Conservation (phyloP, 768 basidiomycete genomes). For the Naganishia kalamii region DNA sequence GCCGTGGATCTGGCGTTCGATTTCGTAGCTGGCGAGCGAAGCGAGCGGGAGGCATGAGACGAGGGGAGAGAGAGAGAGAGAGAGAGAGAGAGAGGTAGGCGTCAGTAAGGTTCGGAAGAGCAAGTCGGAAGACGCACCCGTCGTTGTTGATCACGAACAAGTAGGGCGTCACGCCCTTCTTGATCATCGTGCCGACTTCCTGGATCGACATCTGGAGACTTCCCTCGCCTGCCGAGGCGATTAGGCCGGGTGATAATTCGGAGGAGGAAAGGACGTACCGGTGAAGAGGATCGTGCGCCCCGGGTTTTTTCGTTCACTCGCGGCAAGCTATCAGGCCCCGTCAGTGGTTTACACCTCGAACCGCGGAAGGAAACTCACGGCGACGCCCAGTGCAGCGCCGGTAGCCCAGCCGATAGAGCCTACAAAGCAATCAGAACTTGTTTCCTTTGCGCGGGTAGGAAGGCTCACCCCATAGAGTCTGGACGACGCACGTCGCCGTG, state of each 20-base stretch:
- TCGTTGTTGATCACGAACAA: slow-evolving; percentile 58
- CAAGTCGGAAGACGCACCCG: slow-evolving; percentile 32
- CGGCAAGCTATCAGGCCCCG: slow-evolving; percentile 50
- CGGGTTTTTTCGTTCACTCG: slow-evolving; percentile 55
- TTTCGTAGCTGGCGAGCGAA: slow-evolving; percentile 60
- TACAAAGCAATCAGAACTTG: not conserved
- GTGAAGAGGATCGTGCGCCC: slow-evolving; percentile 74
- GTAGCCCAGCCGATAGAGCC: slow-evolving; percentile 74
- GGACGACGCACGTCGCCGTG: slow-evolving; percentile 52
- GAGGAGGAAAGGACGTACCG: slow-evolving; percentile 59
- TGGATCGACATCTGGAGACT: slow-evolving; percentile 60
- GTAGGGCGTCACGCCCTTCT: slow-evolving; percentile 66
- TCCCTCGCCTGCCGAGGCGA: slow-evolving; percentile 16
- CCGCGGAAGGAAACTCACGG: slow-evolving; percentile 34
- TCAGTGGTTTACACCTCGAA: not conserved
- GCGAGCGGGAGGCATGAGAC: not conserved
- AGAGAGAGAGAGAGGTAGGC: not conserved
- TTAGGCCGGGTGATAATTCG: not conserved
- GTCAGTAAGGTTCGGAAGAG: too few relatives aligned
- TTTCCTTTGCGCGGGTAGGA: not conserved
- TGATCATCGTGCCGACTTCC: slow-evolving; percentile 69
- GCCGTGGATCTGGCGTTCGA: slow-evolving; percentile 66
- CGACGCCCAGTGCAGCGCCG: slow-evolving; percentile 66
- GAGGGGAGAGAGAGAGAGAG: not conserved
- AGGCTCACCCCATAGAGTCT: slow-evolving; percentile 65